Evolutionary conservation across 176 grass and related monocot genomes (phyloP).

Genomic region (Paspalum notatum): DNA sequence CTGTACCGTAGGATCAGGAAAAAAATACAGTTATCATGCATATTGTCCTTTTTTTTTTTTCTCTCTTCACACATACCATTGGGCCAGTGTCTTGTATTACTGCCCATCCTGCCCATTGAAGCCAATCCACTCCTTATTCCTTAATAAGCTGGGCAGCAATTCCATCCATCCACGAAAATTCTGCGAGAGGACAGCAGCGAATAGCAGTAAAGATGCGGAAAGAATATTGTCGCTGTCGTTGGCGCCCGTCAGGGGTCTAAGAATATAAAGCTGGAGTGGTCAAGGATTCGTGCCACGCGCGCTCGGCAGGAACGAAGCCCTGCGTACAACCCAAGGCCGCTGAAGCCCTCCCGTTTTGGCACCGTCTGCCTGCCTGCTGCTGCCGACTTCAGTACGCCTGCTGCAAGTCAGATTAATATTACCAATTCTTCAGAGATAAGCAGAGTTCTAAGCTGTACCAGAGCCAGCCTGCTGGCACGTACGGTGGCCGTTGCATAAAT

Average conservation of each 20-base stretch:
- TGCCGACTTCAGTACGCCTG: slow-evolving; percentile 25
- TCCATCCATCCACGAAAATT: too few relatives aligned
- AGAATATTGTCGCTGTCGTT: not conserved
- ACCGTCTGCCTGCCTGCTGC: not conserved
- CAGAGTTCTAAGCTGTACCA: not conserved
- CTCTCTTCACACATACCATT: too few relatives aligned
- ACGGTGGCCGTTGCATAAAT: too few relatives aligned
- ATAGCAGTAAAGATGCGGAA: not conserved
- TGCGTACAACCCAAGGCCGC: slow-evolving; percentile 27
- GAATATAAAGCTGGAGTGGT: slow-evolving; percentile 12
- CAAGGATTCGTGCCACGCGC: slow-evolving; percentile 17
- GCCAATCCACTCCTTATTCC: too few relatives aligned
- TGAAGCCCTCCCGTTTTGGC: slow-evolving; percentile 17
- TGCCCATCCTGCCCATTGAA: too few relatives aligned
- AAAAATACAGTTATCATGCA: too few relatives aligned
- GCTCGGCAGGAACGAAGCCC: slow-evolving; percentile 15
- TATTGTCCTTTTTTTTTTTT: too few relatives aligned
- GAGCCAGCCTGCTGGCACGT: not conserved
- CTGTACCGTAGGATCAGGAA: too few relatives aligned
- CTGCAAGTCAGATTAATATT: not conserved
- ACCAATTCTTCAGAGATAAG: not conserved
- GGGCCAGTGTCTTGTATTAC: too few relatives aligned
- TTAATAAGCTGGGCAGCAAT: too few relatives aligned
- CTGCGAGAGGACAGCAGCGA: too few relatives aligned
- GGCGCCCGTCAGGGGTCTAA: not conserved